phyloP scores from a whole-genome alignment of 176 grass and related monocot genomes.

The Triticum timopheevii region DNA sequence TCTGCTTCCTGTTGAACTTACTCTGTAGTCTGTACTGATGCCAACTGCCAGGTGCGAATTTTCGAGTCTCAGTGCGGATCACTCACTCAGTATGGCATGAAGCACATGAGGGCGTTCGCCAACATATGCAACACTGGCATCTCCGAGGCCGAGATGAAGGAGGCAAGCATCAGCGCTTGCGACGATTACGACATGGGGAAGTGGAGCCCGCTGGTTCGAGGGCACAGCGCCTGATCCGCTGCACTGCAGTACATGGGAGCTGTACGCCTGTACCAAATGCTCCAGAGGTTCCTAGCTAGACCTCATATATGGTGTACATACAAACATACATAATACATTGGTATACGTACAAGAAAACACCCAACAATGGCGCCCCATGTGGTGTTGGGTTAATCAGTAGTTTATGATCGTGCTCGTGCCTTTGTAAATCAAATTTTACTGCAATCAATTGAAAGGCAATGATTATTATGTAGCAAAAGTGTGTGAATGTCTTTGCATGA shows the following conservation, averaged over 20 bases:
- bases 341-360: neutral
- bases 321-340: neutral
- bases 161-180: constrained; percentile 49
- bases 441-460: constrained; percentile 19
- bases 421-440: neutral
- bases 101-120: constrained; percentile 74
- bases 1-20: neutral
- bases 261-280: neutral
- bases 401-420: neutral
- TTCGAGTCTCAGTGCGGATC: constrained; percentile 81
- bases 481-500: neutral
- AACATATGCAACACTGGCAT: constrained; percentile 77
- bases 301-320: neutral
- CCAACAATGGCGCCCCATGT: neutral
- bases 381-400: neutral
- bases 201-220: constrained; percentile 54
- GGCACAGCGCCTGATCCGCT: constrained; percentile 61
- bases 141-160: constrained; percentile 48
- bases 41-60: constrained; percentile 46
- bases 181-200: constrained; percentile 38
- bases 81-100: constrained; percentile 92
- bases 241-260: neutral
- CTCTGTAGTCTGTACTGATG: neutral
- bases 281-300: neutral
- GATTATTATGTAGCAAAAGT: constrained; percentile 8